Evolutionary conservation across 2,329 filamentous ascomycete species (phyloP).

Genomic region (Trichoderma koningiopsis): DNA sequence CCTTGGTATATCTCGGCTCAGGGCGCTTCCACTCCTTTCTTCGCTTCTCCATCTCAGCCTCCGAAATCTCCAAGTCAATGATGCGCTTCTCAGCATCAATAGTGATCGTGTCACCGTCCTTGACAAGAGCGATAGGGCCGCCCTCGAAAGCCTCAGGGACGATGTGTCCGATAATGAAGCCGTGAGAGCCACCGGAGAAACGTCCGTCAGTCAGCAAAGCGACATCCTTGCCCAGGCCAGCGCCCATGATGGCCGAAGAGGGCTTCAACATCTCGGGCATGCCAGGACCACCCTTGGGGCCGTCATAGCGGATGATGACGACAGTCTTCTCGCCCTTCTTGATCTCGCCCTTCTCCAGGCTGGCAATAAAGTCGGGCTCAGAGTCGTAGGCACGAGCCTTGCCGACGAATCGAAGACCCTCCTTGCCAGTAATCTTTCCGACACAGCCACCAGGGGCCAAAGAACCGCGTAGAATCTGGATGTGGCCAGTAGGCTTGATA

Average conservation of each 20-base stretch:
- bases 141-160: slow-evolving; percentile 86
- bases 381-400: slow-evolving; percentile 83
- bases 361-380: slow-evolving; percentile 76
- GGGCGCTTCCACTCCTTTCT: slow-evolving; percentile 65
- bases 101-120: slow-evolving; percentile 76
- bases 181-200: slow-evolving; percentile 80
- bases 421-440: slow-evolving; percentile 93
- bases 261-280: slow-evolving; percentile 97
- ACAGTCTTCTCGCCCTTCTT: slow-evolving; percentile 87
- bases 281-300: slow-evolving; percentile 87
- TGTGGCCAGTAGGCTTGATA: slow-evolving; percentile 84
- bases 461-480: slow-evolving; percentile 84
- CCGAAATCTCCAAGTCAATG: slow-evolving; percentile 67
- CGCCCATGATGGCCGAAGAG: slow-evolving; percentile 90
- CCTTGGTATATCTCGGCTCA: slow-evolving; percentile 58
- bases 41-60: slow-evolving; percentile 63
- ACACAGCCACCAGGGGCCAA: slow-evolving; percentile 85
- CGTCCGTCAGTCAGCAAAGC: slow-evolving; percentile 74
- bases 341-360: slow-evolving; percentile 75
- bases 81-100: slow-evolving; percentile 78
- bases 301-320: slow-evolving; percentile 89
- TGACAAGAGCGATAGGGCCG: slow-evolving; percentile 80
- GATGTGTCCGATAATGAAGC: slow-evolving; percentile 85
- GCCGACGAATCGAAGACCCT: slow-evolving; percentile 80
- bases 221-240: slow-evolving; percentile 74